Percentiles rank a stretch among this genome's conserved stretches.
Evolutionary conservation across 371 early-diverging fungal genomes (phyloP).

Genomic region (Apophysomyces variabilis): DNA sequence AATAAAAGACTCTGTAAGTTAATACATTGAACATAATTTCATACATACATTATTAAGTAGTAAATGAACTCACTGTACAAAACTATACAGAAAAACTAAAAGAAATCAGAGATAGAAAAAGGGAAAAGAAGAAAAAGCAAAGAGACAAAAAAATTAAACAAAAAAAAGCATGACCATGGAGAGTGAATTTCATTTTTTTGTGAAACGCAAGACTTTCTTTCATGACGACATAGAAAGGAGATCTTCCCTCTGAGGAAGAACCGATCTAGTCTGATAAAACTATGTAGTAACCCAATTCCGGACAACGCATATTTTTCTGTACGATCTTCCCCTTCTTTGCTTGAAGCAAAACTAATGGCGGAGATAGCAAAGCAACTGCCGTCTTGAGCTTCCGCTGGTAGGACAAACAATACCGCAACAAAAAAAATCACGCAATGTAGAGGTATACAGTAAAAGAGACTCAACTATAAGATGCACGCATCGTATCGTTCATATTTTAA

Average conservation of each 20-base stretch:
- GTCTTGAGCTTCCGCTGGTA: too few species aligned
- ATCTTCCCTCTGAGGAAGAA: not conserved
- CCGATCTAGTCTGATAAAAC: not conserved
- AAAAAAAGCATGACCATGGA: constrained; percentile 10
- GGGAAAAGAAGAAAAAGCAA: not conserved
- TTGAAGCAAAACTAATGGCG: too few species aligned
- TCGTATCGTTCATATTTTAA: too few species aligned
- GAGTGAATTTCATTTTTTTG: constrained; percentile 7
- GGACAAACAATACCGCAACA: too few species aligned
- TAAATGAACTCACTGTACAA: not conserved
- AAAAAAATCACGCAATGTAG: too few species aligned
- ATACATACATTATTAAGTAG: not conserved
- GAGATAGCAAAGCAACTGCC: too few species aligned
- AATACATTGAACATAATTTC: not conserved
- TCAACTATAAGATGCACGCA: too few species aligned
- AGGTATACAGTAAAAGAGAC: too few species aligned
- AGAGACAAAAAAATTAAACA: not conserved
- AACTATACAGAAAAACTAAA: not conserved
- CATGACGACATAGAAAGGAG: constrained; percentile 11
- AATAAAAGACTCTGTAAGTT: not conserved
- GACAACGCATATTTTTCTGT: too few species aligned
- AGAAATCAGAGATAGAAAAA: not conserved
- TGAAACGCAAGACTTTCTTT: not conserved
- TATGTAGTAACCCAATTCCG: too few species aligned
- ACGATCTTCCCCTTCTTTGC: too few species aligned